Base-by-base conservation (phyloP, 805 yeast species). In the Candida taoyuanica region DNA sequence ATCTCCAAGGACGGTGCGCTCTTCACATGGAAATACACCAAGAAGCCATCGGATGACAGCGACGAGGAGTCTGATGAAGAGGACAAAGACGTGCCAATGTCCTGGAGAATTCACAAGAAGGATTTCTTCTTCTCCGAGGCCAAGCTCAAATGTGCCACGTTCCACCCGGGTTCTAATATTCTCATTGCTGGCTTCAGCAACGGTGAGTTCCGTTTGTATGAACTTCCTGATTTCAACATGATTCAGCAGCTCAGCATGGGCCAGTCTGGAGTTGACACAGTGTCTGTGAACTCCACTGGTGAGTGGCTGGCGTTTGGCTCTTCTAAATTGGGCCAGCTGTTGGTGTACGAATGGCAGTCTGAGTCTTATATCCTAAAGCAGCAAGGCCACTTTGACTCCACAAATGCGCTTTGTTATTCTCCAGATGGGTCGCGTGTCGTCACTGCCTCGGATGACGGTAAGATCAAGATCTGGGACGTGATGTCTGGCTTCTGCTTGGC, bases 271-370 rank as follows among this genome's bases (percentile, higher is more conserved):
- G 83, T 93, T 18, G 87, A 85, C 55, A 80, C 88, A 3, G 91
- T 93, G 3, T 62, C 78, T 9, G 74, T 93, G 27, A 93, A 91
- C 59, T 62, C 70, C 3, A 68, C 89, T 6, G 98, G 98, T 24
- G 98, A 93, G 60, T 93, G 98, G 98, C 68, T 93, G 23, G 95
- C 96, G 0, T 85, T 93, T 60, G 98, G 98, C 5, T 88, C 97
- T 0, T 65, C 87, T 24, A 81, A 79, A 55, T 62, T 85, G 20
- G 98, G 98, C n/a, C 98, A 93, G 63, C 65, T 93, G 42, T 65
- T 93, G 40, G 98, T 93, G 0, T 93, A 95, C 69, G 98, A 93
- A 69, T 93, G 98, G 98, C 96, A 93, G 65, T 85, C 95, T 5
- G 98, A 93, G 60, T 85, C 96, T 0, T 93, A 91, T 57, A 83